A percentile compares a stretch with the other conserved stretches of the same genome.
phyloP scores from a whole-genome alignment of 441 rosid species.

The Gossypium gossypioides region DNA sequence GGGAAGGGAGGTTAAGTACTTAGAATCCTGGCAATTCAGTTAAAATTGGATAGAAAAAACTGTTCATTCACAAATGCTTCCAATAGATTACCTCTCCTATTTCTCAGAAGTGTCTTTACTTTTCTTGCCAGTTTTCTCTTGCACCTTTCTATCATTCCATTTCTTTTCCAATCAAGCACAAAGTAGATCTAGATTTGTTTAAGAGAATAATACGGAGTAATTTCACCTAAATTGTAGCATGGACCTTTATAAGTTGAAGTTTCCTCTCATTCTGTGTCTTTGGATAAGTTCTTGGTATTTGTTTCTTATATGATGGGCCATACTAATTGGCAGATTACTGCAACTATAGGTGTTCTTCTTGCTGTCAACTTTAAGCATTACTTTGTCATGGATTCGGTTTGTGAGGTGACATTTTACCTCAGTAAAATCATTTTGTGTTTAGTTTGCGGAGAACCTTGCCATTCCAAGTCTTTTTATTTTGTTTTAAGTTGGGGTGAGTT shows the following conservation, averaged over 20 bases:
- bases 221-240: background rate
- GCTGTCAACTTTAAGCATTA: background rate
- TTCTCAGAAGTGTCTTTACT: background rate
- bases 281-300: background rate
- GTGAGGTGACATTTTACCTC: background rate
- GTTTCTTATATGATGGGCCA: background rate
- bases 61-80: background rate
- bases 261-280: background rate
- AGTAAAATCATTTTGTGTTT: background rate
- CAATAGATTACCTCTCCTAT: background rate
- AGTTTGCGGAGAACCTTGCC: background rate
- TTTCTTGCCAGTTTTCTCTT: background rate
- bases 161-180: background rate
- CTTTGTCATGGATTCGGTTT: conserved; percentile 6
- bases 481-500: background rate
- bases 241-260: background rate
- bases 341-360: background rate
- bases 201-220: background rate
- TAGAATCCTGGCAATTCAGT: background rate
- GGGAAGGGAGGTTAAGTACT: background rate
- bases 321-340: background rate
- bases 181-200: conserved; percentile 1
- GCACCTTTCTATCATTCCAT: background rate
- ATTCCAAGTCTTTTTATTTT: background rate
- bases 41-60: background rate